Percentiles rank a stretch among this genome's conserved stretches.
Evolutionary conservation across 106 monocot species (phyloP).

Genomic region (Acorus gramineus): DNA sequence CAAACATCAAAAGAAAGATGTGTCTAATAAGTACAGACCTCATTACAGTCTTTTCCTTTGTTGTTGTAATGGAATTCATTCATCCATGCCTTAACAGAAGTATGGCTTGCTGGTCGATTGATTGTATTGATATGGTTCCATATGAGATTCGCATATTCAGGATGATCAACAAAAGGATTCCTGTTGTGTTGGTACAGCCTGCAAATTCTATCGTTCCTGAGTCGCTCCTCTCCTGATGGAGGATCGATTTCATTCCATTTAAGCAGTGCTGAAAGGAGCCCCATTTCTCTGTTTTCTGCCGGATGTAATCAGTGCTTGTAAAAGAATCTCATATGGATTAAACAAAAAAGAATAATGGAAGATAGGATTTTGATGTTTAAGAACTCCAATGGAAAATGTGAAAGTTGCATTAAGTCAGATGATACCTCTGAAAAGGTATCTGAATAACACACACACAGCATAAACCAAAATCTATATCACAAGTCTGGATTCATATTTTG

Average conservation of each 20-base stretch:
- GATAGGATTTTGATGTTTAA: too few species aligned
- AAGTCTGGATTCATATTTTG: too few species aligned
- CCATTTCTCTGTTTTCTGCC: slow-evolving; percentile 64
- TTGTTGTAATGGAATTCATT: slow-evolving; percentile 35
- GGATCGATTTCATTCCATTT: slow-evolving; percentile 76
- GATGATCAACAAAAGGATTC: slow-evolving; percentile 86
- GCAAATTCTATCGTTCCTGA: slow-evolving; percentile 71
- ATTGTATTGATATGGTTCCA: slow-evolving; percentile 24
- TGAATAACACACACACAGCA: too few species aligned
- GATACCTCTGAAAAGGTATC: too few species aligned
- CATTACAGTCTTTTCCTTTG: slow-evolving; percentile 34
- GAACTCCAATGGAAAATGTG: too few species aligned
- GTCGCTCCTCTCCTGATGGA: slow-evolving; percentile 57
- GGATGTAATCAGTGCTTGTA: not conserved
- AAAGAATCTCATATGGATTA: too few species aligned
- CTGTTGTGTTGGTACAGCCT: slow-evolving; percentile 70
- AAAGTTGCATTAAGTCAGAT: too few species aligned
- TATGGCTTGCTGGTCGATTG: not conserved
- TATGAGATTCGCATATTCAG: slow-evolving; percentile 70
- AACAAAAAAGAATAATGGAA: too few species aligned
- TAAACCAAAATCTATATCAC: too few species aligned
- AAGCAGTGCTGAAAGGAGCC: slow-evolving; percentile 58
- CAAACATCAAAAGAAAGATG: not conserved
- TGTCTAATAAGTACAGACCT: slow-evolving; percentile 5
- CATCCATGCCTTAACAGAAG: slow-evolving; percentile 16